A percentile compares a stretch with the other conserved stretches of the same genome.
phyloP scores from a whole-genome alignment of 2,329 filamentous ascomycete genomes.

The Fusarium tuaranense region DNA sequence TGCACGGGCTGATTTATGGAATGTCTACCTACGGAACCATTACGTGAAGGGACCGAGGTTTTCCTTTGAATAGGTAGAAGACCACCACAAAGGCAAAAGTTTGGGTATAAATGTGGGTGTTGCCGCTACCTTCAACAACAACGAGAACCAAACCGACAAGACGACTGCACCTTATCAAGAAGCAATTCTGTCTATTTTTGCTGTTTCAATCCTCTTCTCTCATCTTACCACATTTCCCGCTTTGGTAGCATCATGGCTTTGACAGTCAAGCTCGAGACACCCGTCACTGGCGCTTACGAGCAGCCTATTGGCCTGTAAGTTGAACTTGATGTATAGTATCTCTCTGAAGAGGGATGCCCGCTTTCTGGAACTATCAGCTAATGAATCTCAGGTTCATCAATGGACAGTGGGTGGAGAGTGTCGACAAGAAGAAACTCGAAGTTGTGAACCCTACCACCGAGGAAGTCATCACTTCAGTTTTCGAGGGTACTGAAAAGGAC shows the following conservation, averaged over 20 bases:
- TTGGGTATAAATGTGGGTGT: not conserved
- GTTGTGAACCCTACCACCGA: conserved; percentile 90
- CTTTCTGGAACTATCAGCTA: not conserved
- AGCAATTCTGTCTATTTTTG: not conserved
- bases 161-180: not conserved
- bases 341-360: not conserved
- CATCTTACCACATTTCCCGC: not conserved
- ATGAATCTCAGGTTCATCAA: conserved; percentile 72
- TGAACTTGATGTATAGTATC: not conserved
- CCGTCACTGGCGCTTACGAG: conserved; percentile 68
- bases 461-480: conserved; percentile 84
- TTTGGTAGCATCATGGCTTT: conserved; percentile 42
- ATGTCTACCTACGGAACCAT: not conserved
- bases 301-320: conserved; percentile 71
- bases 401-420: conserved; percentile 84
- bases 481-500: conserved; percentile 91
- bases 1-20: not conserved
- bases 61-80: not conserved
- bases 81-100: not conserved
- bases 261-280: conserved; percentile 75
- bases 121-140: not conserved
- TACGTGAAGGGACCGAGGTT: not conserved
- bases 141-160: not conserved
- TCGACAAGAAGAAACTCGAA: conserved; percentile 91
- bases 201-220: not conserved